A percentile compares a stretch with the other conserved stretches of the same genome.
phyloP scores from a whole-genome alignment of 371 early-diverging fungal species.

The Basidiobolus meristosporus region DNA sequence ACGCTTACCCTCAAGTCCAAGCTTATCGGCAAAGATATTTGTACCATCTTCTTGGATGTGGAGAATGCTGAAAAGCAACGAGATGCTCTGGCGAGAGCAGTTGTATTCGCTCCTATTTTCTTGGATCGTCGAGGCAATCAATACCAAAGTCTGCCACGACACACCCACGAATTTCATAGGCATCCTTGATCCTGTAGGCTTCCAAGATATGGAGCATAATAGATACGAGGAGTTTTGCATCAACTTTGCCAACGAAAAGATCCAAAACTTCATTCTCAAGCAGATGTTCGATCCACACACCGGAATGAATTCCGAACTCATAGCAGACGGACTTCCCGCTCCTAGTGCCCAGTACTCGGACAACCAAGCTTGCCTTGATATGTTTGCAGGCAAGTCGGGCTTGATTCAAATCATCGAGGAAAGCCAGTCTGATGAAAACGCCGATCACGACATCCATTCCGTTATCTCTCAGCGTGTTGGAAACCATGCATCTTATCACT shows the following conservation, averaged over 20 bases:
- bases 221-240: constrained; percentile 51
- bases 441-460: too few species aligned
- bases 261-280: constrained; percentile 43
- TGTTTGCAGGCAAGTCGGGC: constrained; percentile 7
- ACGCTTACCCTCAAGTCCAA: constrained; percentile 36
- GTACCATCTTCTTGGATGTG: constrained; percentile 66
- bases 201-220: constrained; percentile 20
- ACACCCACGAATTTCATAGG: constrained; percentile 45
- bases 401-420: constrained; percentile 14
- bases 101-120: constrained; percentile 67
- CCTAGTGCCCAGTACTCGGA: constrained; percentile 18
- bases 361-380: constrained; percentile 24
- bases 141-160: constrained; percentile 43
- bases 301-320: constrained; percentile 18
- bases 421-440: too few species aligned
- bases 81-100: constrained; percentile 50
- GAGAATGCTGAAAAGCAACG: constrained; percentile 53
- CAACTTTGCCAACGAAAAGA: constrained; percentile 68
- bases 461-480: constrained; percentile 18
- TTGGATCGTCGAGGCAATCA: constrained; percentile 80
- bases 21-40: constrained; percentile 58
- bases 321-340: constrained; percentile 31
- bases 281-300: constrained; percentile 43
- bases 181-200: constrained; percentile 43
- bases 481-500: too few species aligned